Conservation (phyloP, 2,329 filamentous ascomycete genomes). For the Eutypa lata region DNA sequence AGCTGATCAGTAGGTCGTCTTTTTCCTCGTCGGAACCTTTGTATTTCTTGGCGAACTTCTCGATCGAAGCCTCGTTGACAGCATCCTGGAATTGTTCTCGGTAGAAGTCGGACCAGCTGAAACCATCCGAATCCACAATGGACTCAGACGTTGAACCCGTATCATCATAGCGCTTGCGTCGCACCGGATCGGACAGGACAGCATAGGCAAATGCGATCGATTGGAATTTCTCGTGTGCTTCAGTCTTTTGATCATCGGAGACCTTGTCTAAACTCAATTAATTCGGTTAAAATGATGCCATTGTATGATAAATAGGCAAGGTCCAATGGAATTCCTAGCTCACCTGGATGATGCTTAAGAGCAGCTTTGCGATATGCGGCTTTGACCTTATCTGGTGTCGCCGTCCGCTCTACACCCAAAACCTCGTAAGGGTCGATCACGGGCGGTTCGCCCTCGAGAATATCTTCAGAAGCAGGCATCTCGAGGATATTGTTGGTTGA, state of each 20-base stretch:
- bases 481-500: conserved; percentile 5
- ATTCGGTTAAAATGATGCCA: background rate
- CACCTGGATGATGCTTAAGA: conserved; percentile 82
- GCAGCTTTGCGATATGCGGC: conserved; percentile 88
- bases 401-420: conserved; percentile 66
- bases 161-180: conserved; percentile 82
- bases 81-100: conserved; percentile 76
- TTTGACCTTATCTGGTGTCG: conserved; percentile 78
- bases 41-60: conserved; percentile 73
- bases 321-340: too few relatives aligned
- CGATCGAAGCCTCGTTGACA: conserved; percentile 71
- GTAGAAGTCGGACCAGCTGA: conserved; percentile 91
- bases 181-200: conserved; percentile 76
- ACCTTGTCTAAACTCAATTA: conserved; percentile 66
- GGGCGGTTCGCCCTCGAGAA: conserved; percentile 57
- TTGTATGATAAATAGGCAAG: too few relatives aligned
- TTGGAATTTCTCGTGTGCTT: conserved; percentile 81
- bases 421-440: conserved; percentile 75
- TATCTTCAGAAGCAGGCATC: conserved; percentile 52
- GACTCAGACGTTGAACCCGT: conserved; percentile 88
- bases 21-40: conserved; percentile 84
- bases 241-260: conserved; percentile 60
- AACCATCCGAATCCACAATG: conserved; percentile 73
- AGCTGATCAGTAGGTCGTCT: conserved; percentile 72
- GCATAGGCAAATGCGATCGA: conserved; percentile 91